These are phyloP conservation scores for Talaromyces sp. DNA, from an alignment of 2,329 filamentous ascomycete genomes.

Conservation along the genomic window DNA sequence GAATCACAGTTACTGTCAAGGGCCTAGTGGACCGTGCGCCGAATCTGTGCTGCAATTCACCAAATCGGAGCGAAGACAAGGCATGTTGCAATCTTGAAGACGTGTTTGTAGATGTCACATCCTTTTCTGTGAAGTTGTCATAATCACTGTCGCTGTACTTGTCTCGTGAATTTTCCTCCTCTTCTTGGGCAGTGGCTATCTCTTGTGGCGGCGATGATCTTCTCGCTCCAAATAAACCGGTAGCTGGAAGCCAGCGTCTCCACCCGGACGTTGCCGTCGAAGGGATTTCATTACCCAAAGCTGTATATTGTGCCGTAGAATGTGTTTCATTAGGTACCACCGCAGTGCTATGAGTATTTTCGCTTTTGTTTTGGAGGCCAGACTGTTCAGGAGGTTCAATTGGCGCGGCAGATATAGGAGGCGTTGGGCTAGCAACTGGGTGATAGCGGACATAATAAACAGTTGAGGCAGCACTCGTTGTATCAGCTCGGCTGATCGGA, in stretches of 20 bases:
- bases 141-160: slow-evolving; percentile 6
- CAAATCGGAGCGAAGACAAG: slow-evolving; percentile 7
- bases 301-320: background rate
- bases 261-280: background rate
- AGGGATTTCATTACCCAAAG: background rate
- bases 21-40: slow-evolving; percentile 32
- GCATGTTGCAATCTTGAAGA: slow-evolving; percentile 6
- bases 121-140: slow-evolving; percentile 8
- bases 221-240: slow-evolving; percentile 58
- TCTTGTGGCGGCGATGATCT: slow-evolving; percentile 59
- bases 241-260: slow-evolving; percentile 48
- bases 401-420: slow-evolving; percentile 29
- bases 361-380: slow-evolving; percentile 23
- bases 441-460: slow-evolving; percentile 63
- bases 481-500: slow-evolving; percentile 59
- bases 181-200: slow-evolving; percentile 54
- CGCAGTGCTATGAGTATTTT: background rate
- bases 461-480: slow-evolving; percentile 60
- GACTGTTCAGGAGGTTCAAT: slow-evolving; percentile 22
- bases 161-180: slow-evolving; percentile 4
- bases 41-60: slow-evolving; percentile 21
- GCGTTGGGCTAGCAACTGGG: slow-evolving; percentile 50
- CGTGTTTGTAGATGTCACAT: background rate
- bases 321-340: background rate
- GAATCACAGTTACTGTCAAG: slow-evolving; percentile 59